phyloP scores from a whole-genome alignment of 805 yeast species.

The Starmerella riodocensis region DNA sequence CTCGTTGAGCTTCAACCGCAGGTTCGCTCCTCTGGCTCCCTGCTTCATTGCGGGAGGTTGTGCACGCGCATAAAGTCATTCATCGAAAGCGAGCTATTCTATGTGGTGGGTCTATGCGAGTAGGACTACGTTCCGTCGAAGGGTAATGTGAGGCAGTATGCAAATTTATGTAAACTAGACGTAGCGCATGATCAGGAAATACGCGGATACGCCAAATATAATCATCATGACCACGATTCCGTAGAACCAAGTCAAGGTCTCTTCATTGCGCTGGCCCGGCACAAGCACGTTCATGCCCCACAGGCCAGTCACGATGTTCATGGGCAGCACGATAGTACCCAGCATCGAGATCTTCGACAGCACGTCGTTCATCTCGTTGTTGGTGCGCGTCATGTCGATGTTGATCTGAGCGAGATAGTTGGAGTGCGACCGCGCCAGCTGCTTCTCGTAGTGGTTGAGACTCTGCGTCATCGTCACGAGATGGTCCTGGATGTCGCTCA shows the following conservation, averaged over 20 bases:
- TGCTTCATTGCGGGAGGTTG: too few relatives aligned
- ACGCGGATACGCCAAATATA: constrained; percentile 24
- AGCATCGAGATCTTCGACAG: constrained; percentile 82
- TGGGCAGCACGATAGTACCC: constrained; percentile 90
- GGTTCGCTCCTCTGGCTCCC: too few relatives aligned
- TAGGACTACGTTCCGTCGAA: too few relatives aligned
- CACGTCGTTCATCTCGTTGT: constrained; percentile 93
- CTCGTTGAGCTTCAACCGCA: too few relatives aligned
- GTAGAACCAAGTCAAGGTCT: constrained; percentile 55
- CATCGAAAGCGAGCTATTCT: too few relatives aligned
- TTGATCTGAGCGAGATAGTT: constrained; percentile 93
- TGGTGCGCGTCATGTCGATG: constrained; percentile 93
- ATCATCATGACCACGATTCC: constrained; percentile 24
- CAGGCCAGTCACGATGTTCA: constrained; percentile 88
- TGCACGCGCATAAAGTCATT: too few relatives aligned
- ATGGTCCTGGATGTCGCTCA: constrained; percentile 97
- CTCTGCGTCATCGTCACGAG: constrained; percentile 94
- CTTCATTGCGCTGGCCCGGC: constrained; percentile 65
- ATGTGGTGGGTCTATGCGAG: too few relatives aligned
- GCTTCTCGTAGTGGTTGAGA: constrained; percentile 84
- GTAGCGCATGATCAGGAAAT: constrained; percentile 18
- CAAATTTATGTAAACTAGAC: constrained; percentile 11
- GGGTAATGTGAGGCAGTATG: too few relatives aligned
- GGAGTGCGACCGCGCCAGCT: constrained; percentile 87
- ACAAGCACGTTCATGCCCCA: constrained; percentile 99